These are phyloP conservation scores for Schizophyllum amplum DNA, from an alignment of 1,284 basidiomycete species.

Conservation along the genomic window DNA sequence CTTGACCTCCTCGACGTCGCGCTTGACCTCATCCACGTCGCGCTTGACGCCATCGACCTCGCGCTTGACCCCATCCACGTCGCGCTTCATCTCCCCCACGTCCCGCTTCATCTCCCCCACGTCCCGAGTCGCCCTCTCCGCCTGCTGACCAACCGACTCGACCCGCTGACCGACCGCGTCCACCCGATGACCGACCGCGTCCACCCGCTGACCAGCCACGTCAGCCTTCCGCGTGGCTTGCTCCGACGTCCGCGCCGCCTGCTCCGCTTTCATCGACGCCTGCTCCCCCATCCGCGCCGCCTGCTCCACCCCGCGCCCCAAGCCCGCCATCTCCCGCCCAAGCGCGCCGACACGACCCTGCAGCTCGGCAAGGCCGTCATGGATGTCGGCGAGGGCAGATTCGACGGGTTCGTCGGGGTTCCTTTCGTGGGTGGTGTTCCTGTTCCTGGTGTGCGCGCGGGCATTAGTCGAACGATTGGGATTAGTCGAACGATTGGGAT, in stretches of 20 bases:
- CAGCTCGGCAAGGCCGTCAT: conserved; percentile 61
- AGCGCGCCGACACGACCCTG: conserved; percentile 64
- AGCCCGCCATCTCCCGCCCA: conserved; percentile 61
- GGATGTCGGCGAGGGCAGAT: conserved; percentile 42
- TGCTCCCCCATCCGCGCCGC: neutral
- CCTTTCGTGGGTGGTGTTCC: no score
- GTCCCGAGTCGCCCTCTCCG: no score
- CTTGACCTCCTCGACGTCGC: neutral
- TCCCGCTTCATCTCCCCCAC: neutral
- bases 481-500: conserved; percentile 10
- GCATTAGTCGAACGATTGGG: conserved; percentile 13
- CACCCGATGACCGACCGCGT: no score
- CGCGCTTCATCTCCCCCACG: neutral
- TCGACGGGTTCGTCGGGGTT: no score
- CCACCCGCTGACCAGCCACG: neutral
- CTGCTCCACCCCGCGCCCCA: neutral
- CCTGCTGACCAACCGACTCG: no score
- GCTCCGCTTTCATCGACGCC: neutral
- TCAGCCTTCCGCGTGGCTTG: neutral
- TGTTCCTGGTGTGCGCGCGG: conserved; percentile 13
- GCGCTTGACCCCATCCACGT: neutral
- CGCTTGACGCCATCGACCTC: neutral
- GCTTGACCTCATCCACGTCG: neutral
- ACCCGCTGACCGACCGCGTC: no score
- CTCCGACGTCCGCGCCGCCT: neutral